Evolutionary conservation across 768 basidiomycete species (phyloP), one percentile per base, ranked within the genome.

Genomic region (Leccinum pellstonianum): DNA sequence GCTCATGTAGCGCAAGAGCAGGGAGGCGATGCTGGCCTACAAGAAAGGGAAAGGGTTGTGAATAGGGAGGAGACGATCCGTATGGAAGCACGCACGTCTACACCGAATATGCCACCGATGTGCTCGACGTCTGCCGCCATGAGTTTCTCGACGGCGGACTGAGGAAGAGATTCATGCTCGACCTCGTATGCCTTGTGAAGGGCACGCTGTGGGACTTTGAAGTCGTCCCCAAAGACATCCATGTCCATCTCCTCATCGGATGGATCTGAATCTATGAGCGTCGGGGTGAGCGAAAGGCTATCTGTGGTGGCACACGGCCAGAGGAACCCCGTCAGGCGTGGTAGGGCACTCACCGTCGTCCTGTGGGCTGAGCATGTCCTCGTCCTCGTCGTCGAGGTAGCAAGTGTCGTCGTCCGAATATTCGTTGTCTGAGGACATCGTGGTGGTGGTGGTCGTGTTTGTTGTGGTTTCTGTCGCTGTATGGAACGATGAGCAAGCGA

Each of bases 101-200:
- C 87, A 27, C 93, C 92, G 33, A 95, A 86, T 64, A 98, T 88
- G 21, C 87, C 86, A 66, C 86, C 83, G 61, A 98, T 90, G 73
- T 95, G 86, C n/a, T 91, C 90, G 48, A 94, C 79, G 68, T 95
- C 92, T 55, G 77, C 72, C 60, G 80, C 77, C 85, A 97, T 93
- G 65, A 86, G 83, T 63, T 81, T 84, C 79, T 91, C 87, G 55
- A 99, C 86, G 23, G 86, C 85, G 5, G 75, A 66, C 68, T 91
- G 85, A 57, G 82, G 83, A 54, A 95, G 83, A 12, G 88, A 82
- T 58, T 90, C 85, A 70, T 86, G 90, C n/a, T 92, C 87, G 47
- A 97, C 84, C 67, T 97, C 93, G 70, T 93, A 97, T 2, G 85
- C 74, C 76, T 91, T 90, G 62, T 72, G 79, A 66, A 81, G 82